Conservation (phyloP, 176 grass and related monocot genomes). For the Pontederia crassipes region DNA sequence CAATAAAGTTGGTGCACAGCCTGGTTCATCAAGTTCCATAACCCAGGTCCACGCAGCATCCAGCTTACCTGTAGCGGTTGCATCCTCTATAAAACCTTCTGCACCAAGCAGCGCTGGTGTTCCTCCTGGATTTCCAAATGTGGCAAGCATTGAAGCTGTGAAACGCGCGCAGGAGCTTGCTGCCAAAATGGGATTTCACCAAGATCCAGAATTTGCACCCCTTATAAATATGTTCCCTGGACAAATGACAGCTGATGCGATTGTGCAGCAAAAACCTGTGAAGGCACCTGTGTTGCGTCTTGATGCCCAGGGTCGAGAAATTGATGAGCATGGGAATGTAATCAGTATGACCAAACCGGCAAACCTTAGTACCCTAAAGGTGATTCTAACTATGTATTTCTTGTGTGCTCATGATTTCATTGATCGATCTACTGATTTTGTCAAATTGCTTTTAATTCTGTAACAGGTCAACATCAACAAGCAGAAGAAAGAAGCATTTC, state of each 20-base stretch:
- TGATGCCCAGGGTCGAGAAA: slow-evolving; percentile 90
- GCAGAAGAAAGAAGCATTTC: slow-evolving; percentile 93
- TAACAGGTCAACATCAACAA: slow-evolving; percentile 93
- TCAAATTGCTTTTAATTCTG: slow-evolving; percentile 1
- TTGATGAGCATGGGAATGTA: slow-evolving; percentile 87
- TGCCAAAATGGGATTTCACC: slow-evolving; percentile 88
- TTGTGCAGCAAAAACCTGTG: slow-evolving; percentile 56
- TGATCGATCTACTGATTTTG: neutral
- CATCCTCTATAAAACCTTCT: slow-evolving; percentile 16
- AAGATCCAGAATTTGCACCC: slow-evolving; percentile 81
- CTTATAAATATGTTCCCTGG: slow-evolving; percentile 89
- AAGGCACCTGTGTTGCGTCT: slow-evolving; percentile 79
- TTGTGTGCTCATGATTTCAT: slow-evolving; percentile 8
- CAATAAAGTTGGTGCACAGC: slow-evolving; percentile 41
- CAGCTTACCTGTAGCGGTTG: slow-evolving; percentile 22
- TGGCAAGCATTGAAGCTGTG: slow-evolving; percentile 82
- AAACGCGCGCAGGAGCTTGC: slow-evolving; percentile 84
- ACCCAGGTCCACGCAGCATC: slow-evolving; percentile 15
- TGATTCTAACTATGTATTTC: slow-evolving; percentile 9
- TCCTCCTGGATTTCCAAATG: slow-evolving; percentile 51
- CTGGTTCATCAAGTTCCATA: slow-evolving; percentile 19
- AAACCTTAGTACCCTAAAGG: slow-evolving; percentile 90
- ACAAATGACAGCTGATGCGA: slow-evolving; percentile 43
- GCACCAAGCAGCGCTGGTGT: slow-evolving; percentile 19
- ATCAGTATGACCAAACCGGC: slow-evolving; percentile 55